Evolutionary conservation across 2,329 filamentous ascomycete genomes (phyloP).

Genomic region (Phoma sp.): DNA sequence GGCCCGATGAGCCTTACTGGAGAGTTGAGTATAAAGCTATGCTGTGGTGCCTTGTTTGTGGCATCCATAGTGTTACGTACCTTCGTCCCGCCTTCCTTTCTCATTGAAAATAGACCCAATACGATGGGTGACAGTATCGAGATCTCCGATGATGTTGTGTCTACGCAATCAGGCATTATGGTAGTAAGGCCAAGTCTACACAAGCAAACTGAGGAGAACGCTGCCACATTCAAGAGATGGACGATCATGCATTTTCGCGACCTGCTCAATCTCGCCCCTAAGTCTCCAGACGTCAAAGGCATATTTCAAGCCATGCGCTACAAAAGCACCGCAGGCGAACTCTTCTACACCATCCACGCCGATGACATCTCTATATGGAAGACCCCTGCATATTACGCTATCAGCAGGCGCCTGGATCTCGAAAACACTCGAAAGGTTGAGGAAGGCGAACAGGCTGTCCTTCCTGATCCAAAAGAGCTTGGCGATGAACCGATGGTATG

Average conservation of each 20-base stretch:
- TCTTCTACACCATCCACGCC: slow-evolving; percentile 14
- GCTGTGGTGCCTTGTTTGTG: background rate
- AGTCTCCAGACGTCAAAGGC: background rate
- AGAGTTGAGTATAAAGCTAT: background rate
- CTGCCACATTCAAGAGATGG: slow-evolving; percentile 24
- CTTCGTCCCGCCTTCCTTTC: background rate
- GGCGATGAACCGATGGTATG: slow-evolving; percentile 22
- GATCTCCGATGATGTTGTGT: no score
- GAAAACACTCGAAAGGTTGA: slow-evolving; percentile 19
- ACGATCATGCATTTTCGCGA: slow-evolving; percentile 29
- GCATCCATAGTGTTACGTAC: background rate
- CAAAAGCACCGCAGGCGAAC: background rate
- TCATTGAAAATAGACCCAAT: background rate
- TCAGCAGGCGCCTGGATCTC: slow-evolving; percentile 19
- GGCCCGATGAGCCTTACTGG: background rate
- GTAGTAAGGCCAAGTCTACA: slow-evolving; percentile 22
- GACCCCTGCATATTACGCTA: slow-evolving; percentile 10
- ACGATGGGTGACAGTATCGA: slow-evolving; percentile 2
- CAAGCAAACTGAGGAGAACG: background rate
- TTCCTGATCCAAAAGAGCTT: background rate
- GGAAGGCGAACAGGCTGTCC: slow-evolving; percentile 6
- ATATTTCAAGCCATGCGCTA: slow-evolving; percentile 8
- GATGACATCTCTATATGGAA: slow-evolving; percentile 7
- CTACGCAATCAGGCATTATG: slow-evolving; percentile 14
- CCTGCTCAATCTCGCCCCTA: slow-evolving; percentile 8